Evolutionary conservation across 192 early-diverging fungal genomes (phyloP), one percentile per base, ranked within the genome.

Genomic region (Chytriomyces sp.): DNA sequence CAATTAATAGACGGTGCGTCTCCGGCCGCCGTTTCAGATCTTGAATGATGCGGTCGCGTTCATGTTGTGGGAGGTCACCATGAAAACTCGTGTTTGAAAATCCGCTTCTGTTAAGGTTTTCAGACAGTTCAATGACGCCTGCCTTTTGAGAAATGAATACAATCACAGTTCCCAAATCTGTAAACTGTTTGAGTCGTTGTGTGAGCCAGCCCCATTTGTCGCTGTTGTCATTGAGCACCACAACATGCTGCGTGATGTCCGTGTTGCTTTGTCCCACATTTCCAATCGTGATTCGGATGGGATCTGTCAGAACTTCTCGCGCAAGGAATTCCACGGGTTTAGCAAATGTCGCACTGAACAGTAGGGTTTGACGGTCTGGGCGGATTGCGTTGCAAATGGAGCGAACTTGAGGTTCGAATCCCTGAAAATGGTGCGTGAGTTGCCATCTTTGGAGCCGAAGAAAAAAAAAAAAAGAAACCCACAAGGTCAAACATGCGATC

Each of bases 291-390:
- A 95, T 94, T 61, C 91, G 83, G 44, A 95, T 81, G 24, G 93
- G 93, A 44, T 93, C 91, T 28, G 75, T 80, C 49, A 91, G 89
- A 0, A 93, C 88, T 76, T 91, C 90, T 43, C 91, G 82, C 0
- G 94, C 93, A 18, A 95, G 82, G 24, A 67, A 75, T 72, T 95
- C 94, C 7, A 95, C 85, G 23, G 83, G 82, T 62, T 88, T 88
- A 50, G 88, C 90, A 78, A 95, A 94, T 4, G 94, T 95, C 1
- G 94, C 94, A 79, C 88, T 90, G 80, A 95, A 95, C 9, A 94
- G 78, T 16, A 94, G 80, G 2, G 92, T 93, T 77, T 95, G 94
- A 46, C 94, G 85, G 69, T 95, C 94, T 7, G 94, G 94, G 10
- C 94, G 85, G 13, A 95, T 83, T 78, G 91, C 89, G 59, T 92